These are phyloP conservation scores for Blastobotrys elegans DNA, from an alignment of 1,139 yeast species.

Conservation along the genomic window DNA sequence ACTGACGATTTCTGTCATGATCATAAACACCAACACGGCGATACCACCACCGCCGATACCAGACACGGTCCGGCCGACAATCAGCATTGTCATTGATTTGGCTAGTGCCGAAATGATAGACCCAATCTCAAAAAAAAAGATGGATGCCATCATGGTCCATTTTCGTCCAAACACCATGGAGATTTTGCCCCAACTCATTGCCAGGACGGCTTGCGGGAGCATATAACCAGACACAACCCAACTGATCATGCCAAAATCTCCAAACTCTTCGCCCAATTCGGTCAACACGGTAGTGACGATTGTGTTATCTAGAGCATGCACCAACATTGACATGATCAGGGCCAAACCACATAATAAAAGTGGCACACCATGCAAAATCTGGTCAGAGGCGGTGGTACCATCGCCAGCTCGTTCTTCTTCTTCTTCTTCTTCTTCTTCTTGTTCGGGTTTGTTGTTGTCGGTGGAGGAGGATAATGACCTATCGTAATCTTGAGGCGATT, in stretches of 20 bases:
- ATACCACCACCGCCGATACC: conserved; percentile 75
- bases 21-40: conserved; percentile 53
- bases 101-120: conserved; percentile 59
- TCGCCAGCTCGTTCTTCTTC: conserved; percentile 11
- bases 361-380: conserved; percentile 41
- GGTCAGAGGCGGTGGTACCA: conserved; percentile 24
- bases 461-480: background rate
- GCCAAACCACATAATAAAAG: conserved; percentile 43
- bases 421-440: conserved; percentile 4
- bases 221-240: conserved; percentile 61
- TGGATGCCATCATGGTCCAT: conserved; percentile 44
- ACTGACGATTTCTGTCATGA: conserved; percentile 57
- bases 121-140: conserved; percentile 56
- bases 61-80: conserved; percentile 65
- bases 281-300: conserved; percentile 53
- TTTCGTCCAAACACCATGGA: conserved; percentile 62
- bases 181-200: conserved; percentile 57
- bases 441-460: background rate
- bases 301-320: conserved; percentile 65
- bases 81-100: conserved; percentile 52
- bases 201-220: conserved; percentile 54
- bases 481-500: background rate
- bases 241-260: conserved; percentile 50
- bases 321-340: conserved; percentile 47
- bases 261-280: conserved; percentile 48